A percentile compares a stretch with the other conserved stretches of the same genome.
Evolutionary conservation across 2,329 filamentous ascomycete species (phyloP).

Genomic region (Calonectria pteridis): DNA sequence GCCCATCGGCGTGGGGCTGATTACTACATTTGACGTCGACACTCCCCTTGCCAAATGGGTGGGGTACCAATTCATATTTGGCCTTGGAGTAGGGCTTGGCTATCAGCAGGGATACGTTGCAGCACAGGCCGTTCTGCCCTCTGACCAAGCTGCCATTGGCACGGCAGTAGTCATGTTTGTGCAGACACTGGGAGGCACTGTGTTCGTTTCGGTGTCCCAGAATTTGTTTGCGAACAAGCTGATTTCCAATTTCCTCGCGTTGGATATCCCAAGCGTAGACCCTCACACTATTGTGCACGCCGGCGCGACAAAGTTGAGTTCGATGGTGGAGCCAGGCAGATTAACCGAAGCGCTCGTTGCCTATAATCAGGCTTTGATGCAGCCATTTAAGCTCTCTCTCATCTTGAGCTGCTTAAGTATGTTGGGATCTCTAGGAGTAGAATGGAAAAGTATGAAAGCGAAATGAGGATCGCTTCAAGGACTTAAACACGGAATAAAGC

Average conservation of each 20-base stretch:
- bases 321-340: slow-evolving; percentile 2
- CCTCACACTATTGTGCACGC: slow-evolving; percentile 14
- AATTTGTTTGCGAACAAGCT: slow-evolving; percentile 18
- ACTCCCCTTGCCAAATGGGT: slow-evolving; percentile 5
- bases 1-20: slow-evolving; percentile 14
- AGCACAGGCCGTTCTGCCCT: slow-evolving; percentile 14
- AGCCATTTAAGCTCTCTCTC: slow-evolving; percentile 4
- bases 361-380: slow-evolving; percentile 12
- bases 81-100: slow-evolving; percentile 14
- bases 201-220: slow-evolving; percentile 19
- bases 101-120: slow-evolving; percentile 16
- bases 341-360: neutral
- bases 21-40: slow-evolving; percentile 5
- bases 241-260: neutral
- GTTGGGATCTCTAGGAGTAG: slow-evolving; percentile 9
- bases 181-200: slow-evolving; percentile 14
- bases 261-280: slow-evolving; percentile 11
- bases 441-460: slow-evolving; percentile 36
- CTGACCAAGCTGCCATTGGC: slow-evolving; percentile 8
- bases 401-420: slow-evolving; percentile 14
- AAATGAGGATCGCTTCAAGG: neutral
- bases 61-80: slow-evolving; percentile 16
- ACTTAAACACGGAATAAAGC: neutral
- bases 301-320: slow-evolving; percentile 17
- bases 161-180: slow-evolving; percentile 21